Conservation (phyloP, 148 eudicot species). For the Agrostemma githago region DNA sequence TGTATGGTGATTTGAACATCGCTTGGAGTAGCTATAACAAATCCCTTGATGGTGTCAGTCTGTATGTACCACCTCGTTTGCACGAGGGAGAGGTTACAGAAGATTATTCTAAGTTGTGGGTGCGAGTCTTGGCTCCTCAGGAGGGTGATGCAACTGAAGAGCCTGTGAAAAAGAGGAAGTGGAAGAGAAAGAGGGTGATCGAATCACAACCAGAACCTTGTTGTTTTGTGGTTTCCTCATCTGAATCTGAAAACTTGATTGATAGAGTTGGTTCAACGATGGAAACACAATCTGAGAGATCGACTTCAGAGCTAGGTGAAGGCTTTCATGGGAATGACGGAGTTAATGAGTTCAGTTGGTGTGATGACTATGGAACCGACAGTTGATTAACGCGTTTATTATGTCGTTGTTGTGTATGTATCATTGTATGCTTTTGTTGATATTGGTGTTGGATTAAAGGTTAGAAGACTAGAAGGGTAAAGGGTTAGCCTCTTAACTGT, state of each 20-base stretch:
- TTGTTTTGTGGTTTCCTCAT: not conserved
- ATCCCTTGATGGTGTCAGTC: conserved; percentile 5
- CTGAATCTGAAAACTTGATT: conserved; percentile 6
- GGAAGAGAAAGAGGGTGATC: not conserved
- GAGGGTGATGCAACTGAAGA: not conserved
- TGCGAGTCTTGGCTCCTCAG: conserved; percentile 6
- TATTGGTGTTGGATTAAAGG: not conserved
- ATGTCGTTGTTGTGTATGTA: no score
- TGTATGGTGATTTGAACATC: conserved; percentile 8
- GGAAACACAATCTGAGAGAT: not conserved
- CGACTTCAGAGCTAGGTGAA: not conserved
- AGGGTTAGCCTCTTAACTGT: not conserved
- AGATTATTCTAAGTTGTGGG: conserved; percentile 15
- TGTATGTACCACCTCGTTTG: conserved; percentile 16
- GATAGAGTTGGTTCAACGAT: conserved; percentile 9
- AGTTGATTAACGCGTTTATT: not conserved
- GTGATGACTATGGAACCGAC: not conserved
- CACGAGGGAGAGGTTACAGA: conserved; percentile 15
- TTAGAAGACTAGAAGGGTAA: not conserved
- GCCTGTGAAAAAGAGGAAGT: conserved; percentile 8
- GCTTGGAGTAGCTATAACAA: conserved; percentile 21
- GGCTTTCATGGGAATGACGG: not conserved
- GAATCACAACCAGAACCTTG: not conserved
- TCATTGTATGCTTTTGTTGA: not conserved
- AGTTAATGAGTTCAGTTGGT: not conserved